Evolutionary conservation across 495 filamentous ascomycete species (phyloP).

Genomic region (Penicillium roqueforti): DNA sequence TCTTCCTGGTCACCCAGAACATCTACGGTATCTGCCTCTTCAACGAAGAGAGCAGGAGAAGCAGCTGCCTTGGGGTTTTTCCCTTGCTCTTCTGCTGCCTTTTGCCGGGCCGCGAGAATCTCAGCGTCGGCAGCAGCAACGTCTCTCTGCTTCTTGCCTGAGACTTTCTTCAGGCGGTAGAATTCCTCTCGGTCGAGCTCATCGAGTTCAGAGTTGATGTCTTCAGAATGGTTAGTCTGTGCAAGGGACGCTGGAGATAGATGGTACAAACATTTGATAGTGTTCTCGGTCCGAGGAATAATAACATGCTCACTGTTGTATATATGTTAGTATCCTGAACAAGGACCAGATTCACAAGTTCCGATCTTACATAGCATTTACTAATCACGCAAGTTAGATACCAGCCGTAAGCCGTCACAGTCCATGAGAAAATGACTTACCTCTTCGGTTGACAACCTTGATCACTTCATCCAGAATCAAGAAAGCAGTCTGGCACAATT

Average conservation of each 20-base stretch:
- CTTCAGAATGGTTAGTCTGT: constrained; percentile 35
- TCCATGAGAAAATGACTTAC: constrained; percentile 37
- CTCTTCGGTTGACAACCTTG: constrained; percentile 96
- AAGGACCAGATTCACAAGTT: neutral
- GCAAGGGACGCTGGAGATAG: neutral
- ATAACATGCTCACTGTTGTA: constrained; percentile 78
- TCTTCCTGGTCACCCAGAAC: constrained; percentile 83
- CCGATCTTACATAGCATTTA: constrained; percentile 83
- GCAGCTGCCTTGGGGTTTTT: constrained; percentile 15
- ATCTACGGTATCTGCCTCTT: constrained; percentile 52
- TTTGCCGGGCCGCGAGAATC: constrained; percentile 57
- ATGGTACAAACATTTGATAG: constrained; percentile 76
- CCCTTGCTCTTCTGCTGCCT: constrained; percentile 38
- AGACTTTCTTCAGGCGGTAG: constrained; percentile 96
- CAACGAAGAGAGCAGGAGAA: constrained; percentile 17
- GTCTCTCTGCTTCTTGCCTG: constrained; percentile 90
- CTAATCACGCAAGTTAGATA: constrained; percentile 41
- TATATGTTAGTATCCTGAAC: constrained; percentile 12
- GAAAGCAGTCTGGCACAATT: constrained; percentile 71
- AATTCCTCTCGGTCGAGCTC: constrained; percentile 98
- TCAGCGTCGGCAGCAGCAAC: constrained; percentile 69
- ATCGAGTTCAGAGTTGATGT: constrained; percentile 98
- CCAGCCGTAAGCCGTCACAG: neutral
- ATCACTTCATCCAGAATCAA: constrained; percentile 98
- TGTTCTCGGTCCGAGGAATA: constrained; percentile 96